Evolutionary conservation across 495 filamentous ascomycete genomes (phyloP).

Genomic region (Mytilinidion resinicola): DNA sequence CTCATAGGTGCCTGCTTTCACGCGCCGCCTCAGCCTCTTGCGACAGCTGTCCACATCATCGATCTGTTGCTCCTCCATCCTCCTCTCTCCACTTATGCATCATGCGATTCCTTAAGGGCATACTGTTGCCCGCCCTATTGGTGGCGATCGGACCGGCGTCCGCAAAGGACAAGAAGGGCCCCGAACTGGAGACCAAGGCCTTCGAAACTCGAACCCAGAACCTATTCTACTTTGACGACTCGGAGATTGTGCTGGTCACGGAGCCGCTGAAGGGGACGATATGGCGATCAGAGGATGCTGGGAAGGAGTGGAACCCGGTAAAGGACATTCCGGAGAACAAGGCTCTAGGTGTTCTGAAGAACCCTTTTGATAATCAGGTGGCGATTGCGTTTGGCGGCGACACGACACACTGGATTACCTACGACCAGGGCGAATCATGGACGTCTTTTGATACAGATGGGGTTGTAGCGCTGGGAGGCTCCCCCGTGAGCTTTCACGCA

Average conservation of each 20-base stretch:
- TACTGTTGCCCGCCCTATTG: slow-evolving; percentile 28
- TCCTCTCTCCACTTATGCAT: slow-evolving; percentile 19
- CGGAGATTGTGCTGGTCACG: slow-evolving; percentile 65
- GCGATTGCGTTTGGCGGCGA: slow-evolving; percentile 68
- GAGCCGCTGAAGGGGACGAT: slow-evolving; percentile 51
- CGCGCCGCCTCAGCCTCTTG: too few relatives aligned
- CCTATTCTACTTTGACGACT: slow-evolving; percentile 82
- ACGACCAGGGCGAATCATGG: slow-evolving; percentile 76
- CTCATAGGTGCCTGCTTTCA: too few relatives aligned
- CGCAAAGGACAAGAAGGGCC: slow-evolving; percentile 46
- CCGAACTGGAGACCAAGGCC: slow-evolving; percentile 45
- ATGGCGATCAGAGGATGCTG: slow-evolving; percentile 70
- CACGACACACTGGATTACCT: slow-evolving; percentile 70
- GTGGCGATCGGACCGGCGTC: slow-evolving; percentile 24
- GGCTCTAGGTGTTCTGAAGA: slow-evolving; percentile 55
- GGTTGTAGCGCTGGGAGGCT: slow-evolving; percentile 39
- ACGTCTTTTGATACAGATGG: slow-evolving; percentile 56
- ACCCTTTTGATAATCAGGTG: slow-evolving; percentile 68
- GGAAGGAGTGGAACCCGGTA: slow-evolving; percentile 62
- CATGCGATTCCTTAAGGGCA: slow-evolving; percentile 28
- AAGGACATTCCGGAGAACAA: slow-evolving; percentile 57
- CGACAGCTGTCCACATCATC: slow-evolving; percentile 7
- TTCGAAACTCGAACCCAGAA: slow-evolving; percentile 57
- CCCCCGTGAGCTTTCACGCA: slow-evolving; percentile 69
- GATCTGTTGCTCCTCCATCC: neutral